Conservation (phyloP, 169 alveolate genomes). For the Theileria luwenshuni region DNA sequence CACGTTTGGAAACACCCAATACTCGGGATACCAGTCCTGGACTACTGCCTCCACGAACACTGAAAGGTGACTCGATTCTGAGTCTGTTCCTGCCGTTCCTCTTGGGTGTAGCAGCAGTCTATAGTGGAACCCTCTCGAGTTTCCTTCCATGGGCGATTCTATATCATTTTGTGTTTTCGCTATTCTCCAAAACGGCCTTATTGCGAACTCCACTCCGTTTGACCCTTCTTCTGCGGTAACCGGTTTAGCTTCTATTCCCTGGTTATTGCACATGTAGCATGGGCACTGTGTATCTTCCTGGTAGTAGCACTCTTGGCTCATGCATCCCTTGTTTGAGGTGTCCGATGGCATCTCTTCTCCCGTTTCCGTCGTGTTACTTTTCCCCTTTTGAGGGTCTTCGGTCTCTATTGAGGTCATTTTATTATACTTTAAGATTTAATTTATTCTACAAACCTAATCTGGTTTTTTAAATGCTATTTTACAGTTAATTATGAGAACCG, state of each 20-base stretch:
- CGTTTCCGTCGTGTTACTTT: conserved; percentile 8
- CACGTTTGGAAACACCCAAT: conserved; percentile 90
- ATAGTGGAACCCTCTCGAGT: conserved; percentile 86
- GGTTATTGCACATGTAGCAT: conserved; percentile 64
- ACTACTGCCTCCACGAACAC: conserved; percentile 88
- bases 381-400: not conserved
- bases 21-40: conserved; percentile 89
- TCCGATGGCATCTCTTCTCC: conserved; percentile 45
- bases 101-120: conserved; percentile 87
- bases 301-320: conserved; percentile 35
- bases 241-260: conserved; percentile 50
- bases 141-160: conserved; percentile 87
- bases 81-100: conserved; percentile 88
- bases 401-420: conserved; percentile 1
- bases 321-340: conserved; percentile 24
- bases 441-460: conserved; percentile 9
- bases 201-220: conserved; percentile 81
- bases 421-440: not conserved
- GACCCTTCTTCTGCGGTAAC: conserved; percentile 48
- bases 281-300: conserved; percentile 68
- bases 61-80: conserved; percentile 83
- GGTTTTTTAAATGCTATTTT: conserved; percentile 8
- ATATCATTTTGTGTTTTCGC: conserved; percentile 88
- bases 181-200: conserved; percentile 87
- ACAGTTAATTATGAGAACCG: too few relatives aligned